Evolutionary conservation across 352 stramenopile genomes (phyloP).

Genomic region (Pseudoperonospora humuli): DNA sequence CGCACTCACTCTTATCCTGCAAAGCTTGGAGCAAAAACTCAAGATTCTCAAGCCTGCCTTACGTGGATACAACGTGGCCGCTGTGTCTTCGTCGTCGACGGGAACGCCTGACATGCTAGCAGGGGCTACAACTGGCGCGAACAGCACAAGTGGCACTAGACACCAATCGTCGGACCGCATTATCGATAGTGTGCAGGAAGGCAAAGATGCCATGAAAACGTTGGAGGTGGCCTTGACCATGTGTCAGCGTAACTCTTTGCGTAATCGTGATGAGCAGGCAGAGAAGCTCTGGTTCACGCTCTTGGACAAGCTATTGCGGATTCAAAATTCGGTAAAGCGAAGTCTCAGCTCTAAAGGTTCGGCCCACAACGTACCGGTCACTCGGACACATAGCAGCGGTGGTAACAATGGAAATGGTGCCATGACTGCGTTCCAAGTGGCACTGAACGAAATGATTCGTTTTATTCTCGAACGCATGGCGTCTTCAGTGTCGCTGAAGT

Average conservation of each 20-base stretch:
- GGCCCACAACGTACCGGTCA: conserved; percentile 38
- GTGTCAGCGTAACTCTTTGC: conserved; percentile 89
- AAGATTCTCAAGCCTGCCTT: conserved; percentile 86
- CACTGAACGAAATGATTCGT: conserved; percentile 88
- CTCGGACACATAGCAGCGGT: conserved; percentile 23
- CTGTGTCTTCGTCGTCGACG: conserved; percentile 26
- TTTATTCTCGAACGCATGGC: conserved; percentile 93
- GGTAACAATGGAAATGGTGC: conserved; percentile 57
- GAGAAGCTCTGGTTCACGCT: conserved; percentile 94
- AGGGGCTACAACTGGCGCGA: conserved; percentile 10
- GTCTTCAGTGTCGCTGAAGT: conserved; percentile 88
- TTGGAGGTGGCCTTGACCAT: conserved; percentile 88
- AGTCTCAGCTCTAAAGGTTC: conserved; percentile 72
- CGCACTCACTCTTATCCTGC: conserved; percentile 88
- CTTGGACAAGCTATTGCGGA: conserved; percentile 89
- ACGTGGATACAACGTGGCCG: conserved; percentile 56
- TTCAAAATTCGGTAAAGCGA: conserved; percentile 88
- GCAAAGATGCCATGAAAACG: conserved; percentile 82
- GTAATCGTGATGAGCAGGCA: conserved; percentile 82
- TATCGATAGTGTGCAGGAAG: conserved; percentile 72
- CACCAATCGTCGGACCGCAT: conserved; percentile 72
- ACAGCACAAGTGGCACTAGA: conserved; percentile 9
- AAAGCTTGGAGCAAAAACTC: conserved; percentile 89
- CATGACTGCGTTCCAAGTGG: conserved; percentile 84
- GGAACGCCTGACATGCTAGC: conserved; percentile 29